Percentiles rank a stretch among this genome's conserved stretches.
These are phyloP conservation scores for Fusarium multiceps DNA, from an alignment of 2,329 filamentous ascomycete species.

Conservation along the genomic window DNA sequence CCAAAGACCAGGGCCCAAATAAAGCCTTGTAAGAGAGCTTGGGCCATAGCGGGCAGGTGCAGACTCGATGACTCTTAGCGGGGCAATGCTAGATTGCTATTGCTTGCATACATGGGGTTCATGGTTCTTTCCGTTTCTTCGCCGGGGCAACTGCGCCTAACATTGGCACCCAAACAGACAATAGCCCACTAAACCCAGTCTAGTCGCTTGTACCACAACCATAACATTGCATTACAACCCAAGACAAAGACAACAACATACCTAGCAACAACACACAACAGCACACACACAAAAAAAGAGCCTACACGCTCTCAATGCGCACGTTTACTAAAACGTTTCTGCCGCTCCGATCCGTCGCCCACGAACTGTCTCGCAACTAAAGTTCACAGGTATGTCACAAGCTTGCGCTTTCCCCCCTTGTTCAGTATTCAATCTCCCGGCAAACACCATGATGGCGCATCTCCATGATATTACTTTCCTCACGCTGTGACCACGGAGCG, in stretches of 20 bases:
- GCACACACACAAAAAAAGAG: conserved; percentile 11
- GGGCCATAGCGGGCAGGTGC: conserved; percentile 18
- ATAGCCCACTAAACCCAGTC: conserved; percentile 10
- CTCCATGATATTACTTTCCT: conserved; percentile 20
- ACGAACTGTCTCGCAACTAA: conserved; percentile 33
- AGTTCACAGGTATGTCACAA: conserved; percentile 34
- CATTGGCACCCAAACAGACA: conserved; percentile 33
- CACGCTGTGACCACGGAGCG: conserved; percentile 16
- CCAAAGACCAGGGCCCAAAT: neutral
- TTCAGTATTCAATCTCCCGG: conserved; percentile 18
- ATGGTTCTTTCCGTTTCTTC: conserved; percentile 17
- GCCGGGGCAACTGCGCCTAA: conserved; percentile 43
- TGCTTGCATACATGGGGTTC: conserved; percentile 1
- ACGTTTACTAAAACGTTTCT: conserved; percentile 25
- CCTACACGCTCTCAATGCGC: conserved; percentile 40
- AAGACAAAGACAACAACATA: conserved; percentile 20
- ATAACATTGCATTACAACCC: conserved; percentile 15
- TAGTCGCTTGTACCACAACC: conserved; percentile 32
- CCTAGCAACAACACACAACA: conserved; percentile 3
- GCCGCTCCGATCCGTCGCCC: conserved; percentile 27
- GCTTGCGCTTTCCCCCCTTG: conserved; percentile 4
- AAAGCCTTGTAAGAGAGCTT: conserved; percentile 4
- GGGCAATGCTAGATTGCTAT: conserved; percentile 1
- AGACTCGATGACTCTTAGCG: neutral
- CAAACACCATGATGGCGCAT: conserved; percentile 33